phyloP scores from a whole-genome alignment of 2,329 filamentous ascomycete genomes.

The Didymella pinodella region DNA sequence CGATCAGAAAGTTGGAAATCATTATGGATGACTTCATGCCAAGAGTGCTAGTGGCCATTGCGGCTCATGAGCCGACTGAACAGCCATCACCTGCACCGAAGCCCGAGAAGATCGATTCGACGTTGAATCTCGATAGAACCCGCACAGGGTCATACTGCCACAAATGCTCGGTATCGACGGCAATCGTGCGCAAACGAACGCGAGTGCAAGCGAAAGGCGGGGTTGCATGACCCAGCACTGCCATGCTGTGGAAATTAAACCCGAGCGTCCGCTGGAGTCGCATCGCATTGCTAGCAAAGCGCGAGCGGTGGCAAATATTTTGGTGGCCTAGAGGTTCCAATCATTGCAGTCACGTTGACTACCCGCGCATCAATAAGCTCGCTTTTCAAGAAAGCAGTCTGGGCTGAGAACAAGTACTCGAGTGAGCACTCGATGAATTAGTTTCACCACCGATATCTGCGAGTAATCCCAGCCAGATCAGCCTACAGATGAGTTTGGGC shows the following conservation, averaged over 20 bases:
- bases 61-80: slow-evolving; percentile 4
- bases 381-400: too few relatives aligned
- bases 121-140: neutral
- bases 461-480: neutral
- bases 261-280: neutral
- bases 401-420: too few relatives aligned
- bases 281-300: neutral
- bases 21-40: slow-evolving; percentile 21
- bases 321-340: neutral
- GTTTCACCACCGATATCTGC: too few relatives aligned
- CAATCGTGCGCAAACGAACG: neutral
- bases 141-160: slow-evolving; percentile 3
- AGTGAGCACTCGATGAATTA: too few relatives aligned
- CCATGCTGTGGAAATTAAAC: neutral
- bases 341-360: too few relatives aligned
- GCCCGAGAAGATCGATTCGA: slow-evolving; percentile 1
- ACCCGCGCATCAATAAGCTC: too few relatives aligned
- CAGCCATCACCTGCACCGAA: neutral
- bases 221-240: neutral
- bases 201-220: slow-evolving; percentile 1
- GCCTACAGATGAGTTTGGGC: neutral
- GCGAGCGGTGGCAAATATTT: too few relatives aligned
- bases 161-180: neutral
- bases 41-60: slow-evolving; percentile 7
- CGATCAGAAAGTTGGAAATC: neutral